Percentiles rank a stretch among this genome's conserved stretches.
phyloP scores from a whole-genome alignment of 129 eudicot species.

The Ambrosia trifida region DNA sequence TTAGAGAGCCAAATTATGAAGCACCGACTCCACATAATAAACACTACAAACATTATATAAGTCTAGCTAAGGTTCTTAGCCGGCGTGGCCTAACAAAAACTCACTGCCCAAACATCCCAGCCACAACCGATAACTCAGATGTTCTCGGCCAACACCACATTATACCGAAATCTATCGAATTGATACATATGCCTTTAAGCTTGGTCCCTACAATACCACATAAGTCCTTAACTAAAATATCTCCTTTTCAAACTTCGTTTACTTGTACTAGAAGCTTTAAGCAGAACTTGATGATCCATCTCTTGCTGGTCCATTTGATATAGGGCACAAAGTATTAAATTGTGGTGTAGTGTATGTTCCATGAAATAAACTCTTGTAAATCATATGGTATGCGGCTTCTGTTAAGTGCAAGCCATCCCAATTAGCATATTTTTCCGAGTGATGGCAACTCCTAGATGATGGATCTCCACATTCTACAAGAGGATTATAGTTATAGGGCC shows the following conservation, averaged over 20 bases:
- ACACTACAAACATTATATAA: too few species aligned
- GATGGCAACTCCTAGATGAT: conserved; percentile 26
- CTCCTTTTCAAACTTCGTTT: background rate
- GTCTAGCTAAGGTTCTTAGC: too few species aligned
- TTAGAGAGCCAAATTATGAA: too few species aligned
- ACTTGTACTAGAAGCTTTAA: conserved; percentile 27
- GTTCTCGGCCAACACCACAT: too few species aligned
- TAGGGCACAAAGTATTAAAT: conserved; percentile 19
- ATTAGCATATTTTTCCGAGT: conserved; percentile 34
- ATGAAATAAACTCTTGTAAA: conserved; percentile 34
- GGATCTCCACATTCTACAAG: conserved; percentile 25
- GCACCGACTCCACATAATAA: too few species aligned
- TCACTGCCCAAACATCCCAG: too few species aligned
- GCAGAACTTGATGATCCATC: conserved; percentile 11
- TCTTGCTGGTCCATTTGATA: conserved; percentile 12
- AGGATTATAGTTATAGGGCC: conserved; percentile 34
- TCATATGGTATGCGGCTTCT: conserved; percentile 31
- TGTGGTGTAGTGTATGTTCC: conserved; percentile 27
- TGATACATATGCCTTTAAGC: too few species aligned
- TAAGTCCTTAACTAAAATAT: background rate
- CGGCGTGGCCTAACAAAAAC: too few species aligned
- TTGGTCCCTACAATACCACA: too few species aligned
- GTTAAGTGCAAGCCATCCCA: conserved; percentile 46
- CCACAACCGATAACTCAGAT: too few species aligned
- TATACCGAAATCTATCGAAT: too few species aligned